These are phyloP conservation scores for Rhynchospora pubera DNA, from an alignment of 176 grass and related monocot species.

Conservation along the genomic window DNA sequence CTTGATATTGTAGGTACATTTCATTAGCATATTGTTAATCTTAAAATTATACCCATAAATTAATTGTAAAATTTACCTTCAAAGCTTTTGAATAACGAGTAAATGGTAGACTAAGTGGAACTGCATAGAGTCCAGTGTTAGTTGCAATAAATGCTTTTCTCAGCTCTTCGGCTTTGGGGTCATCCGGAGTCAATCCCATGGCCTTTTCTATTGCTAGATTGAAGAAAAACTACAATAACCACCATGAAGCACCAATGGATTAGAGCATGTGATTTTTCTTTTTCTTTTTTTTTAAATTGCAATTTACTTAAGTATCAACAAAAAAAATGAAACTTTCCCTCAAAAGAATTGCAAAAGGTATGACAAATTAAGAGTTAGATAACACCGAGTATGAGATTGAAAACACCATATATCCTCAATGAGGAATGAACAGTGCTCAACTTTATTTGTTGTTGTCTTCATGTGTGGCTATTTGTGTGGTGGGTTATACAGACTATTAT, in stretches of 20 bases:
- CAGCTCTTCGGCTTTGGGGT: constrained; percentile 9
- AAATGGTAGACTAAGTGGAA: constrained; percentile 21
- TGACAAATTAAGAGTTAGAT: background rate
- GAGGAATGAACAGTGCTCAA: too few relatives aligned
- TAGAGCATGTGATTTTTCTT: background rate
- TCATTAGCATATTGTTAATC: background rate
- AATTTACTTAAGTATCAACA: too few relatives aligned
- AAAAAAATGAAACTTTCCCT: too few relatives aligned
- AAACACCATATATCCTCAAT: too few relatives aligned
- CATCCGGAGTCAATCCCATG: constrained; percentile 1
- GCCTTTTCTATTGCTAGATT: constrained; percentile 17
- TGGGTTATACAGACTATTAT: too few relatives aligned
- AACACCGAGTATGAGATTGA: background rate
- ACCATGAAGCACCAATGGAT: background rate
- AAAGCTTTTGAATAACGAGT: constrained; percentile 16
- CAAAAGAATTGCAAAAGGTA: too few relatives aligned
- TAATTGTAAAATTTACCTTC: background rate
- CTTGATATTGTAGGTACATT: background rate
- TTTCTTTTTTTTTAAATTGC: too few relatives aligned
- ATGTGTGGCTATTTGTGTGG: too few relatives aligned
- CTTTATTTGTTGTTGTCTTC: too few relatives aligned
- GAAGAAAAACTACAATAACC: constrained; percentile 17
- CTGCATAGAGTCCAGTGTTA: background rate
- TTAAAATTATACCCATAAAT: background rate
- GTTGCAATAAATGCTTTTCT: constrained; percentile 12